phyloP scores from a whole-genome alignment of 257 asterid species.

The Solanum medicagineum region DNA sequence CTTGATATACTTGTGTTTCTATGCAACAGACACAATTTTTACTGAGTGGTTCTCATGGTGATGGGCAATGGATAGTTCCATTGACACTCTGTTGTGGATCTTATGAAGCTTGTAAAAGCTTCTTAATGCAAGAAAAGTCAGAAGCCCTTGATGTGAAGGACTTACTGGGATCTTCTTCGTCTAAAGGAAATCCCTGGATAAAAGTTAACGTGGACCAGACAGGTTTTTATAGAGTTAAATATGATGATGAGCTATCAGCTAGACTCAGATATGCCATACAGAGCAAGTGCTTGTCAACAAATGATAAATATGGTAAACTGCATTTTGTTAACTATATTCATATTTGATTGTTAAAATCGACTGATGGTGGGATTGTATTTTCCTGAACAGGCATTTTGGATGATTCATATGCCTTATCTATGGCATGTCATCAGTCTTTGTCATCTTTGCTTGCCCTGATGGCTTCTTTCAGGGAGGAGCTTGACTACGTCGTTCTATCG shows the following conservation, averaged over 20 bases:
- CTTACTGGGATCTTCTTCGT: constrained; percentile 27
- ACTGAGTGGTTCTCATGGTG: constrained; percentile 65
- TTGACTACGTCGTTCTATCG: constrained; percentile 63
- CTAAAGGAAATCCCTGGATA: constrained; percentile 54
- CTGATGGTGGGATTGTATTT: constrained; percentile 7
- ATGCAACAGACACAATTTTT: constrained; percentile 68
- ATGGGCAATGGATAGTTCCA: constrained; percentile 93
- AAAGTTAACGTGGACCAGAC: constrained; percentile 78
- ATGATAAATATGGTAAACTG: constrained; percentile 64
- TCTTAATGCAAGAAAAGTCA: constrained; percentile 59
- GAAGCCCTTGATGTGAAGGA: constrained; percentile 55
- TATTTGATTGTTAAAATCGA: neutral
- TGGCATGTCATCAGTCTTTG: constrained; percentile 75
- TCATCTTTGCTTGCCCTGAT: constrained; percentile 76
- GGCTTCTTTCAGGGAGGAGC: constrained; percentile 81
- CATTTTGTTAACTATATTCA: neutral
- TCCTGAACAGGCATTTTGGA: constrained; percentile 73
- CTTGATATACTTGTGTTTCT: neutral
- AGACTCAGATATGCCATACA: constrained; percentile 77
- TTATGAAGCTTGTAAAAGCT: constrained; percentile 55
- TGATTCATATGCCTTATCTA: constrained; percentile 67
- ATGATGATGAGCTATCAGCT: constrained; percentile 70
- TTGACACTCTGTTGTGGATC: constrained; percentile 64
- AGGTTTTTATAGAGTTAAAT: constrained; percentile 81
- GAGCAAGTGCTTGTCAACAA: constrained; percentile 53